Evolutionary conservation across 1,139 yeast species (phyloP).

Genomic region (Sugiyamaella xylanicola): DNA sequence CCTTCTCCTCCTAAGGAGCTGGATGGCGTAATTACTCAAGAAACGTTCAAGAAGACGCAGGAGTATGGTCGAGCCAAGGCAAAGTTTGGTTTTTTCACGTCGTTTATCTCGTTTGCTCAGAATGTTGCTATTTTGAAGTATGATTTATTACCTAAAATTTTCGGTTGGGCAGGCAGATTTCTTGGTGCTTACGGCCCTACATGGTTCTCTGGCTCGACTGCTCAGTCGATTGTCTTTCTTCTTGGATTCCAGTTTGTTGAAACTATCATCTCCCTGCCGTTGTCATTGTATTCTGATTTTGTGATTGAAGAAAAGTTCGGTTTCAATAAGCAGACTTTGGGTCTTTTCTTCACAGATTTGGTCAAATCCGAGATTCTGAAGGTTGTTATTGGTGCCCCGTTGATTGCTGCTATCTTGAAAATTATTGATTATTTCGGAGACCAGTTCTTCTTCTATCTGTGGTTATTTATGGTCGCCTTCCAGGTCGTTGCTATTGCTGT

Average conservation of each 20-base stretch:
- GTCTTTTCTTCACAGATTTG: slow-evolving; percentile 71
- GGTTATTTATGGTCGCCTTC: slow-evolving; percentile 68
- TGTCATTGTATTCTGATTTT: slow-evolving; percentile 74
- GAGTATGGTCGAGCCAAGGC: slow-evolving; percentile 83
- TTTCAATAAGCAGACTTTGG: slow-evolving; percentile 78
- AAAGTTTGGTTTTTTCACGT: slow-evolving; percentile 62
- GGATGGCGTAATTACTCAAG: slow-evolving; percentile 57
- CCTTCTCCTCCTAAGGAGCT: slow-evolving; percentile 64
- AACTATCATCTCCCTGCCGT: slow-evolving; percentile 62
- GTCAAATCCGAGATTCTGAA: slow-evolving; percentile 61
- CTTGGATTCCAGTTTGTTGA: slow-evolving; percentile 53
- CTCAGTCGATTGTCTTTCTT: slow-evolving; percentile 67
- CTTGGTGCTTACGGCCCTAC: slow-evolving; percentile 42
- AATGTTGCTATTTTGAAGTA: slow-evolving; percentile 60
- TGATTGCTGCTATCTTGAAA: slow-evolving; percentile 73
- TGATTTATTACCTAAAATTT: slow-evolving; percentile 68
- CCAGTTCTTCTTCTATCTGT: slow-evolving; percentile 74
- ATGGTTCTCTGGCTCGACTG: slow-evolving; percentile 41
- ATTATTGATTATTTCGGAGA: slow-evolving; percentile 81
- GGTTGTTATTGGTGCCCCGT: slow-evolving; percentile 67
- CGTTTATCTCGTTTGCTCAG: slow-evolving; percentile 55
- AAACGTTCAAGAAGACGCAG: slow-evolving; percentile 77
- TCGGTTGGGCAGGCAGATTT: slow-evolving; percentile 56
- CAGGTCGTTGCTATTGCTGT: slow-evolving; percentile 72
- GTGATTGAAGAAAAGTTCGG: slow-evolving; percentile 92